Conservation (phyloP, 176 grass and related monocot species). For the Oryza australiensis region DNA sequence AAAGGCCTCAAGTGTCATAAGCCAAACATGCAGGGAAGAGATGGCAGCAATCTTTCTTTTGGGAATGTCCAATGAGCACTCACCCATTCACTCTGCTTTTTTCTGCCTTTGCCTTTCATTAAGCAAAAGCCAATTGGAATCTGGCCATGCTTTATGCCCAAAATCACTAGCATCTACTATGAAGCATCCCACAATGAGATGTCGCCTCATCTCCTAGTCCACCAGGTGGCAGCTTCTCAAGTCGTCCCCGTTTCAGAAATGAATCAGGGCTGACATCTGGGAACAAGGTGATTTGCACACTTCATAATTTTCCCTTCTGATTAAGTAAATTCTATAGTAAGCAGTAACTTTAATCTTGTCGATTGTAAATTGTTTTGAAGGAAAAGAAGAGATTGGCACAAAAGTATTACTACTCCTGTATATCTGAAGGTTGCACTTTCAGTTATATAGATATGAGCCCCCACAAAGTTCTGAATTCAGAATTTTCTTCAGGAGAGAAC, state of each 20-base stretch:
- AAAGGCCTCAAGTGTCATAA: constrained; percentile 47
- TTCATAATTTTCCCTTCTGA: neutral
- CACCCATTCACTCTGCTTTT: neutral
- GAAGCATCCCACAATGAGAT: constrained; percentile 79
- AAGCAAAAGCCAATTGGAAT: constrained; percentile 66
- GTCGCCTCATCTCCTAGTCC: constrained; percentile 48
- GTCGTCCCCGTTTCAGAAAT: constrained; percentile 34
- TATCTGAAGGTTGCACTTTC: constrained; percentile 6
- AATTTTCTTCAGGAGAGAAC: neutral
- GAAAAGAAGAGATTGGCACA: neutral
- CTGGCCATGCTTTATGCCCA: constrained; percentile 67
- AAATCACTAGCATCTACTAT: constrained; percentile 74
- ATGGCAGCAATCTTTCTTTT: constrained; percentile 46
- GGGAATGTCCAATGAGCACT: constrained; percentile 45
- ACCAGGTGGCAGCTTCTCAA: constrained; percentile 53
- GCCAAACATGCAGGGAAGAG: constrained; percentile 43
- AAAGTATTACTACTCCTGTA: neutral
- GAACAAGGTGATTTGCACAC: neutral
- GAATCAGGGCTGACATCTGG: constrained; percentile 46
- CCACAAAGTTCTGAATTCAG: neutral
- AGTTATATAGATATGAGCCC: neutral
- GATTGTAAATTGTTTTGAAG: neutral
- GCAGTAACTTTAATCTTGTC: neutral
- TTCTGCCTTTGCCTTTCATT: constrained; percentile 45
- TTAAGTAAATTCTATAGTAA: neutral